Evolutionary conservation across 345 rosid species (phyloP).

Genomic region (Eucalyptus regnans): DNA sequence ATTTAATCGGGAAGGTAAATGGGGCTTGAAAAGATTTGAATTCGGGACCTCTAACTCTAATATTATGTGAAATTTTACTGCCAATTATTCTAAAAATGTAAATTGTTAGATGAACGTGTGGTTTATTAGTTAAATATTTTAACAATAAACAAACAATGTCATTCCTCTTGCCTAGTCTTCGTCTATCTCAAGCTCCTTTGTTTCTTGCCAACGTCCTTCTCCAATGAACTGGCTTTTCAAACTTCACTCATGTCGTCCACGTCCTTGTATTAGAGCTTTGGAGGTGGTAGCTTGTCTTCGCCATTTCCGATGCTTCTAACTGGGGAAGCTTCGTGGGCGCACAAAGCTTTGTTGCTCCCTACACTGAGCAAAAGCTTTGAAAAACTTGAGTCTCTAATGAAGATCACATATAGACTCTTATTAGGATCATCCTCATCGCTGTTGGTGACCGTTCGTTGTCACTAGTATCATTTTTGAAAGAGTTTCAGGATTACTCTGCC

Average conservation of each 20-base stretch:
- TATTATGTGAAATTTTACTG: fast-evolving
- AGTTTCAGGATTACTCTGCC: background rate
- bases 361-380: background rate
- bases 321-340: background rate
- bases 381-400: background rate
- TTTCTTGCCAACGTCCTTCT: background rate
- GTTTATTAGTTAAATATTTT: too few relatives aligned
- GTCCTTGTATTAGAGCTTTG: background rate
- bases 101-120: fast-evolving
- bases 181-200: background rate
- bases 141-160: too few relatives aligned
- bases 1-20: too few relatives aligned
- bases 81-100: too few relatives aligned
- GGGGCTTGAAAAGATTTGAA: too few relatives aligned
- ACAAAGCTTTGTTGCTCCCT: background rate
- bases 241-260: background rate
- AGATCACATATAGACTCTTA: background rate
- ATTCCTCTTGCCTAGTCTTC: background rate
- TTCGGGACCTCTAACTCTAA: fast-evolving
- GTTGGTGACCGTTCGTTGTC: background rate
- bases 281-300: background rate
- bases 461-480: background rate
- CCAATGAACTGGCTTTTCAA: background rate
- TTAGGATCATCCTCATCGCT: background rate
- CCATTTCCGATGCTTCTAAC: background rate